A percentile compares a stretch with the other conserved stretches of the same genome.
phyloP scores from a whole-genome alignment of 371 early-diverging fungal species.

The Lichtheimia ramosa region DNA sequence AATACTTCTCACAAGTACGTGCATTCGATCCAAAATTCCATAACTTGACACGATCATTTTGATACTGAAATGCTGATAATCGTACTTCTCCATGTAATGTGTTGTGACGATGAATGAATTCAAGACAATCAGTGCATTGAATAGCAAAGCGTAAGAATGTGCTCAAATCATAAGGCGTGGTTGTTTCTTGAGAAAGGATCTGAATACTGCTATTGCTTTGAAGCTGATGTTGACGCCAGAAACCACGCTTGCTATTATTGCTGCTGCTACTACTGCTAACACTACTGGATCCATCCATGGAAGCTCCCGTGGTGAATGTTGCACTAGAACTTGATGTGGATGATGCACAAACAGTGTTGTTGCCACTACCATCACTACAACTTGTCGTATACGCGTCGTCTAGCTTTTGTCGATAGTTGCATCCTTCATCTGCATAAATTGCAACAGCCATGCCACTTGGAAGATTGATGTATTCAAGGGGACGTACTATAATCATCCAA shows the following conservation, averaged over 20 bases:
- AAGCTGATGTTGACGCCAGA: not conserved
- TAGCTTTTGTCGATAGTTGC: slow-evolving; percentile 2
- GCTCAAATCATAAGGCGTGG: slow-evolving; percentile 28
- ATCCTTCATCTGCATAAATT: slow-evolving; percentile 42
- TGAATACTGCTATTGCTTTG: slow-evolving; percentile 2
- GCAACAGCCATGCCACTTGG: slow-evolving; percentile 37
- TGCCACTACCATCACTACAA: too few relatives aligned
- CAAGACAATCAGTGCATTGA: slow-evolving; percentile 41
- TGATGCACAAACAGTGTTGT: too few relatives aligned
- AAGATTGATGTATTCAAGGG: slow-evolving; percentile 38
- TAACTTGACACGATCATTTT: slow-evolving; percentile 28
- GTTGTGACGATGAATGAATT: slow-evolving; percentile 47
- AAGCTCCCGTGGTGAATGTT: not conserved
- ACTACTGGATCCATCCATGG: not conserved
- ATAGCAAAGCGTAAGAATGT: slow-evolving; percentile 49
- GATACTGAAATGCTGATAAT: slow-evolving; percentile 42
- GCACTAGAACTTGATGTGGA: too few relatives aligned
- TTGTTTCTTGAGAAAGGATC: not conserved
- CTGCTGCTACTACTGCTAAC: too few relatives aligned
- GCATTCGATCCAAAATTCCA: slow-evolving; percentile 41
- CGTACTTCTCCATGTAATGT: slow-evolving; percentile 43
- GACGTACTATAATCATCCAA: slow-evolving; percentile 23
- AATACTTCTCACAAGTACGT: slow-evolving; percentile 31
- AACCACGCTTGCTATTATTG: too few relatives aligned
- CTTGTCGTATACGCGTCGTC: too few relatives aligned